These are phyloP conservation scores for Climacium dendroides DNA, from an alignment of 225 moss, liverwort and hornwort species.

Conservation along the genomic window DNA sequence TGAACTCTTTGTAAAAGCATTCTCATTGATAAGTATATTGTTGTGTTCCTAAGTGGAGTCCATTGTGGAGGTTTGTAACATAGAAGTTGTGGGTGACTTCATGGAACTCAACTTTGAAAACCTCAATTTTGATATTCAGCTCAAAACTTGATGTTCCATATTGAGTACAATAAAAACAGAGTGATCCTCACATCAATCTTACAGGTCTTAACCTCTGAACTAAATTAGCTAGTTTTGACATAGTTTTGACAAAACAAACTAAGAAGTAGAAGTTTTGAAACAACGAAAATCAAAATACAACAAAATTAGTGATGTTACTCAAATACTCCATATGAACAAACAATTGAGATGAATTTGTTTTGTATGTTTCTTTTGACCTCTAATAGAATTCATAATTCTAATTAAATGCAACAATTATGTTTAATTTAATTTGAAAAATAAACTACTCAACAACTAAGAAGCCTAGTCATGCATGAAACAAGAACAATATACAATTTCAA, in stretches of 20 bases:
- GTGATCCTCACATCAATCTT: neutral
- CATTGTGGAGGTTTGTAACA: no score
- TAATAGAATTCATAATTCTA: neutral
- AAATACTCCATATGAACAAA: neutral
- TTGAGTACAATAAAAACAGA: neutral
- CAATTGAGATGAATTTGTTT: neutral
- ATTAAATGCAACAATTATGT: neutral
- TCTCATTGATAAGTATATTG: no score
- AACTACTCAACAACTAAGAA: neutral
- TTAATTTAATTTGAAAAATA: neutral
- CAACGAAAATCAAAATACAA: no score
- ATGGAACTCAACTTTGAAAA: neutral
- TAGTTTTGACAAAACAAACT: neutral
- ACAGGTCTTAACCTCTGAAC: neutral
- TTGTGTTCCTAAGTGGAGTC: no score
- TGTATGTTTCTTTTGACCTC: neutral
- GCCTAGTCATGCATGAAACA: neutral
- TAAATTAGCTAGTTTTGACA: neutral
- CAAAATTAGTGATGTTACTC: neutral
- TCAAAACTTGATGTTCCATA: neutral
- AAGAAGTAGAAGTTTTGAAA: neutral
- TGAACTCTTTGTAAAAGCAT: no score
- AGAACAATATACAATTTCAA: neutral
- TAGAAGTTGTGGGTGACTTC: fast-evolving
- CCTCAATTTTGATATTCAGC: neutral